Evolutionary conservation across 148 eudicot genomes (phyloP).

Genomic region (Nyssa sinensis): DNA sequence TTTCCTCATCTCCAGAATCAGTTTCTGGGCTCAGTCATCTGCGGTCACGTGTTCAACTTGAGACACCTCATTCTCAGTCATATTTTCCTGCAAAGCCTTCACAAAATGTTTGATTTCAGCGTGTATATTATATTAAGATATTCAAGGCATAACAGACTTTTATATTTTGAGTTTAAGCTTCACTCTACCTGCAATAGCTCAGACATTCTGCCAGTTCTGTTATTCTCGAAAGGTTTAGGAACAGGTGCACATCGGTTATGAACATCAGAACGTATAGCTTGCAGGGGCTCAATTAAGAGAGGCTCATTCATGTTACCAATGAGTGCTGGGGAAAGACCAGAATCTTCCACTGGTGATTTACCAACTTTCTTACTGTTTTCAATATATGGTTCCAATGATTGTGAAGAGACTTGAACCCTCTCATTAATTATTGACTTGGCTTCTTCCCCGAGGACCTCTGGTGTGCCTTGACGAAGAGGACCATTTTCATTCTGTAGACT

Average conservation of each 20-base stretch:
- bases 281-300: slow-evolving; percentile 52
- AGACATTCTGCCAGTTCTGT: slow-evolving; percentile 68
- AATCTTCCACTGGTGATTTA: slow-evolving; percentile 25
- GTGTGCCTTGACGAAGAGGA: slow-evolving; percentile 6
- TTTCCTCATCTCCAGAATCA: slow-evolving; percentile 15
- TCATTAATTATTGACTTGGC: slow-evolving; percentile 18
- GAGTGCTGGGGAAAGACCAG: slow-evolving; percentile 24
- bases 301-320: slow-evolving; percentile 50
- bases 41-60: slow-evolving; percentile 10
- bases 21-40: slow-evolving; percentile 10
- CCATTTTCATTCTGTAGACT: slow-evolving; percentile 27
- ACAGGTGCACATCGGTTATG: slow-evolving; percentile 8
- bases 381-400: slow-evolving; percentile 26
- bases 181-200: slow-evolving; percentile 68
- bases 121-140: neutral
- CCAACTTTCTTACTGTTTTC: slow-evolving; percentile 25
- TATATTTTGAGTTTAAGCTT: neutral
- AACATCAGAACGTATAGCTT: slow-evolving; percentile 35
- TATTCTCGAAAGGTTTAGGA: slow-evolving; percentile 30
- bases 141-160: neutral
- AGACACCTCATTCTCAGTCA: slow-evolving; percentile 40
- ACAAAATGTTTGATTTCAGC: slow-evolving; percentile 17
- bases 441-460: slow-evolving; percentile 14
- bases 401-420: slow-evolving; percentile 26
- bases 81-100: slow-evolving; percentile 79